phyloP scores from a whole-genome alignment of 176 grass and related monocot genomes.

The Triticum timopheevii region DNA sequence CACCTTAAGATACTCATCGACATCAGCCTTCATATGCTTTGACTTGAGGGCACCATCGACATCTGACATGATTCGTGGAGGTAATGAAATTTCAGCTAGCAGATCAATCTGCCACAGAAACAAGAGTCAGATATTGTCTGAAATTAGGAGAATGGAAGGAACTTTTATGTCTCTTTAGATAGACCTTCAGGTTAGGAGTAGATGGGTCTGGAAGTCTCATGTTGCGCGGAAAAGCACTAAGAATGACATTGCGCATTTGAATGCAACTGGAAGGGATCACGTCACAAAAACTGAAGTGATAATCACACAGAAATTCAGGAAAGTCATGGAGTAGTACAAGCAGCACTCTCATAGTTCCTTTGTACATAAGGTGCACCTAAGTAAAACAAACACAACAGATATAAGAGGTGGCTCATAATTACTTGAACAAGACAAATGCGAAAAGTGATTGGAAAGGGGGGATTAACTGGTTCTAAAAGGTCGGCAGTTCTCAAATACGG shows the following conservation, averaged over 20 bases:
- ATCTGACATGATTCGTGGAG: conserved; percentile 81
- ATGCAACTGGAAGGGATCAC: conserved; percentile 86
- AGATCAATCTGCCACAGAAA: conserved; percentile 69
- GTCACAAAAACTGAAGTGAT: conserved; percentile 92
- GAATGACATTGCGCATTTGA: conserved; percentile 89
- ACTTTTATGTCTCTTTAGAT: not conserved
- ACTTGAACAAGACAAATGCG: not conserved
- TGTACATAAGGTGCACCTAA: conserved; percentile 72
- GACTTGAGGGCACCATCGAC: conserved; percentile 67
- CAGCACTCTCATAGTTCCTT: conserved; percentile 70
- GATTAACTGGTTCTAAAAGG: conserved; percentile 60
- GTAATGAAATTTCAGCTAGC: conserved; percentile 65
- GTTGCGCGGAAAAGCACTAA: conserved; percentile 80
- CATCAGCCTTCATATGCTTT: conserved; percentile 74
- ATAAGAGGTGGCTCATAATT: conserved; percentile 15
- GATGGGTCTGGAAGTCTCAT: conserved; percentile 89
- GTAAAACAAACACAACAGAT: conserved; percentile 15
- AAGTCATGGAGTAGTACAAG: conserved; percentile 88
- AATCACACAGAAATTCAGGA: conserved; percentile 88
- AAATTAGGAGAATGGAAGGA: conserved; percentile 17
- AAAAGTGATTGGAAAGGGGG: conserved; percentile 7
- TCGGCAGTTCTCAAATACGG: conserved; percentile 84
- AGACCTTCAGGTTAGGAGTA: conserved; percentile 83
- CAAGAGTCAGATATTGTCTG: not conserved
- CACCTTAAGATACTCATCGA: conserved; percentile 94